Conservation (phyloP, 2,329 filamentous ascomycete genomes). For the Botryotinia calthae region DNA sequence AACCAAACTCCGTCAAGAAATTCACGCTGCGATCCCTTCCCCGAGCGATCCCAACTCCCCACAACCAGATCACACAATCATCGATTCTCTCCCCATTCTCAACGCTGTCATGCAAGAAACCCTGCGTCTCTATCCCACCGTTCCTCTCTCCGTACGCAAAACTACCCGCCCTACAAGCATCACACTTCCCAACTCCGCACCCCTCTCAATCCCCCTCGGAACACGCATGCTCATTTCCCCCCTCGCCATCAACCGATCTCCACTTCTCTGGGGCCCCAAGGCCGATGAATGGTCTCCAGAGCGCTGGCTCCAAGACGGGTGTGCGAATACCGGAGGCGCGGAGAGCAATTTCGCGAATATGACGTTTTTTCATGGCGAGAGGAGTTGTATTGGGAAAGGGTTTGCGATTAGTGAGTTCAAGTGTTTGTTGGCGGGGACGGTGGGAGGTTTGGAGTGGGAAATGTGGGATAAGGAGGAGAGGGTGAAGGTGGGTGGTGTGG, state of each 20-base stretch:
- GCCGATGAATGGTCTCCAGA: conserved; percentile 60
- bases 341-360: conserved; percentile 73
- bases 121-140: conserved; percentile 64
- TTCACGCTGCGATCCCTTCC: conserved; percentile 47
- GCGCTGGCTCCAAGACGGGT: conserved; percentile 46
- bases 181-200: conserved; percentile 53
- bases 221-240: conserved; percentile 55
- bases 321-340: conserved; percentile 59
- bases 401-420: conserved; percentile 78
- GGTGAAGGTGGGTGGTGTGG: conserved; percentile 55
- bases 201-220: conserved; percentile 56
- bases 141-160: conserved; percentile 62
- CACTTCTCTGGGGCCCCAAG: conserved; percentile 58
- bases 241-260: conserved; percentile 55
- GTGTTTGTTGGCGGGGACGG: conserved; percentile 14
- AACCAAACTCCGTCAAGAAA: conserved; percentile 57
- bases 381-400: conserved; percentile 77
- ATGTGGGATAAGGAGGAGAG: conserved; percentile 40
- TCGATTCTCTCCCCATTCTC: conserved; percentile 66
- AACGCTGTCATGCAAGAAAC: conserved; percentile 66
- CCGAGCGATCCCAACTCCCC: conserved; percentile 21
- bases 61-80: conserved; percentile 44
- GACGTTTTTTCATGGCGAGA: conserved; percentile 81
- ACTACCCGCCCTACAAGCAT: conserved; percentile 56
- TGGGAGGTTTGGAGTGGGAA: conserved; percentile 13